These are phyloP conservation scores for Galerina sulciceps DNA, from an alignment of 768 basidiomycete genomes.

Conservation along the genomic window DNA sequence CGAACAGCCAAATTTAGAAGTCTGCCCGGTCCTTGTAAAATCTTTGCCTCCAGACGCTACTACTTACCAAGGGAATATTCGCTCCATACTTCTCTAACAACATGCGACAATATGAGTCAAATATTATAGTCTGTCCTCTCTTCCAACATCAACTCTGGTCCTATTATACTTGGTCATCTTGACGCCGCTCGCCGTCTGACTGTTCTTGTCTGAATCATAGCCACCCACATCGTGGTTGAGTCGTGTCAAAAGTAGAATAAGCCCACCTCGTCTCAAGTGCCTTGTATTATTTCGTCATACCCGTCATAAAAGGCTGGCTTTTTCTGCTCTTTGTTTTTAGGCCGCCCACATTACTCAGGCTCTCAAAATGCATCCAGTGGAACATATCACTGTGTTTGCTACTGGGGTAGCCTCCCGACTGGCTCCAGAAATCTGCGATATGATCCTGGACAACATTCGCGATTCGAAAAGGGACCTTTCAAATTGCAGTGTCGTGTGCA, in stretches of 20 bases:
- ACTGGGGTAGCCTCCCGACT: constrained; percentile 28
- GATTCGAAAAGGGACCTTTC: constrained; percentile 28
- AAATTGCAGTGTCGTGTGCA: constrained; percentile 36
- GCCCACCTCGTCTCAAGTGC: too few species aligned
- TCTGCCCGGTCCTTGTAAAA: background rate
- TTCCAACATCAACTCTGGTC: too few species aligned
- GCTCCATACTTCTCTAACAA: too few species aligned
- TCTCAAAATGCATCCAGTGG: background rate
- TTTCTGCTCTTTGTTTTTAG: background rate
- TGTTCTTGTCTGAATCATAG: background rate
- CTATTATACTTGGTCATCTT: too few species aligned
- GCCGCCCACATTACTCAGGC: background rate
- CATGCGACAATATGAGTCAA: too few species aligned
- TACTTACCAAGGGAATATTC: too few species aligned
- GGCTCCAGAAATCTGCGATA: constrained; percentile 35
- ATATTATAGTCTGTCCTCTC: too few species aligned
- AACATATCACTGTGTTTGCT: constrained; percentile 16
- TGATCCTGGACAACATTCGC: constrained; percentile 32
- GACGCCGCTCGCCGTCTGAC: too few species aligned
- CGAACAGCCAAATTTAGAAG: background rate
- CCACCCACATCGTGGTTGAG: too few species aligned
- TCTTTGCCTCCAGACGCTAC: too few species aligned
- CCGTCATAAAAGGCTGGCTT: background rate
- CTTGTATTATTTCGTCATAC: background rate
- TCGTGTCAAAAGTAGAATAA: too few species aligned